Conservation (phyloP, 768 basidiomycete species). For the Glaciozyma martinii region DNA sequence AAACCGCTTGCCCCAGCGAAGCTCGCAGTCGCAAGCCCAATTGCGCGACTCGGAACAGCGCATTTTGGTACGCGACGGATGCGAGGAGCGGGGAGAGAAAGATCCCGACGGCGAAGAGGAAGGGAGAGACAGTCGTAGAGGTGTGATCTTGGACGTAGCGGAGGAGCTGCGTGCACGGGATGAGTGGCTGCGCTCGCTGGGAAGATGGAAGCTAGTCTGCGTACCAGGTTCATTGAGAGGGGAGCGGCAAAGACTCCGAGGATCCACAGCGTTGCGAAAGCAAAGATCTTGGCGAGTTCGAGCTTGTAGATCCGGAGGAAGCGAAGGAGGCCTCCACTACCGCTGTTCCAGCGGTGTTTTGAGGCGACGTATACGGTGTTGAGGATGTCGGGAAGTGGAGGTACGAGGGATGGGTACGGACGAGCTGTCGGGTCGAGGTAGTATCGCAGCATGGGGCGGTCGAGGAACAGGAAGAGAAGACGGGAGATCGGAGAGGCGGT, state of each 20-base stretch:
- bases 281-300: slow-evolving; percentile 9
- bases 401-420: background rate
- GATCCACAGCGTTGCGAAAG: slow-evolving; percentile 20
- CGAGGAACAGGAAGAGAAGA: slow-evolving; percentile 23
- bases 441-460: slow-evolving; percentile 14
- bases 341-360: background rate
- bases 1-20: slow-evolving; percentile 9
- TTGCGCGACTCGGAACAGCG: slow-evolving; percentile 18
- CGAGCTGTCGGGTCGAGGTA: background rate
- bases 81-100: slow-evolving; percentile 18
- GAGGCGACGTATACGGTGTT: background rate
- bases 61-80: slow-evolving; percentile 20
- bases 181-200: background rate
- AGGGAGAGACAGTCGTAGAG: slow-evolving; percentile 14
- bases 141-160: slow-evolving; percentile 21
- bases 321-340: background rate
- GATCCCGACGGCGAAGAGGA: slow-evolving; percentile 18
- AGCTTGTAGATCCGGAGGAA: slow-evolving; percentile 8
- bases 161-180: slow-evolving; percentile 11
- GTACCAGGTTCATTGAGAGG: slow-evolving; percentile 24
- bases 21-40: slow-evolving; percentile 16
- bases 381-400: background rate
- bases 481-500: slow-evolving; percentile 22
- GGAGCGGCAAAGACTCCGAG: slow-evolving; percentile 20
- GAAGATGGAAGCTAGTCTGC: background rate